These are phyloP conservation scores for Xylaria hypoxylon DNA, from an alignment of 2,329 filamentous ascomycete species.

Conservation along the genomic window DNA sequence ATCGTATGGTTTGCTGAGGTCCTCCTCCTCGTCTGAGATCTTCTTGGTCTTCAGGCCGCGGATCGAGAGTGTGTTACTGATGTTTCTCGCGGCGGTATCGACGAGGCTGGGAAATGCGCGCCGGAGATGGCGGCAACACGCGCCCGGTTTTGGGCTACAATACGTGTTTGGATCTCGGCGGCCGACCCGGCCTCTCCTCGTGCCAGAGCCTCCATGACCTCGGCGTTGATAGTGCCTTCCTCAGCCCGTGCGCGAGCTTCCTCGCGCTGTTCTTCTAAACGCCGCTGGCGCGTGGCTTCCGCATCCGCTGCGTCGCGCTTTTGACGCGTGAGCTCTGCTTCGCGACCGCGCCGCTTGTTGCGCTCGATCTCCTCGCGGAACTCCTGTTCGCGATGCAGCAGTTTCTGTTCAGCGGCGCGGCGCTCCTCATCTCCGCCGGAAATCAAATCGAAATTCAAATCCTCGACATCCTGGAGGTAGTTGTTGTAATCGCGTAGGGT, in stretches of 20 bases:
- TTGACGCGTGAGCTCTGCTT: constrained; percentile 66
- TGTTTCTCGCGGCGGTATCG: constrained; percentile 48
- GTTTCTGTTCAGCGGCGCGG: constrained; percentile 57
- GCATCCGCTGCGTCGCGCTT: constrained; percentile 72
- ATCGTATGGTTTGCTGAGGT: constrained; percentile 83
- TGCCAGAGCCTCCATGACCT: constrained; percentile 77
- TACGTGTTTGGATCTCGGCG: constrained; percentile 67
- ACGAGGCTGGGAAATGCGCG: constrained; percentile 47
- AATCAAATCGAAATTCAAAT: constrained; percentile 89
- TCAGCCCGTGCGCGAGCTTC: constrained; percentile 77
- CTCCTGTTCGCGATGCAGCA: constrained; percentile 74
- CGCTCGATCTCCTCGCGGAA: constrained; percentile 77
- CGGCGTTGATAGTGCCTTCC: constrained; percentile 71
- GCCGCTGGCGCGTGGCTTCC: constrained; percentile 72
- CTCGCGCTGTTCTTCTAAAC: constrained; percentile 73
- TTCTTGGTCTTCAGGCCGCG: constrained; percentile 79
- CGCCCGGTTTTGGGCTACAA: constrained; percentile 79
- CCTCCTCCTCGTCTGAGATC: constrained; percentile 63
- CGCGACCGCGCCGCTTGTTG: constrained; percentile 66
- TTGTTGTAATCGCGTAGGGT: constrained; percentile 86
- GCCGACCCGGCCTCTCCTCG: constrained; percentile 70
- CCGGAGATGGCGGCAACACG: constrained; percentile 64
- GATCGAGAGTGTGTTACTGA: constrained; percentile 68
- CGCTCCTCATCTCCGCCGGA: constrained; percentile 74
- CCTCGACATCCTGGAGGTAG: constrained; percentile 93